Evolutionary conservation across 2,329 filamentous ascomycete genomes (phyloP), one percentile per base, ranked within the genome.

Genomic region (Macrophomina phaseolina): DNA sequence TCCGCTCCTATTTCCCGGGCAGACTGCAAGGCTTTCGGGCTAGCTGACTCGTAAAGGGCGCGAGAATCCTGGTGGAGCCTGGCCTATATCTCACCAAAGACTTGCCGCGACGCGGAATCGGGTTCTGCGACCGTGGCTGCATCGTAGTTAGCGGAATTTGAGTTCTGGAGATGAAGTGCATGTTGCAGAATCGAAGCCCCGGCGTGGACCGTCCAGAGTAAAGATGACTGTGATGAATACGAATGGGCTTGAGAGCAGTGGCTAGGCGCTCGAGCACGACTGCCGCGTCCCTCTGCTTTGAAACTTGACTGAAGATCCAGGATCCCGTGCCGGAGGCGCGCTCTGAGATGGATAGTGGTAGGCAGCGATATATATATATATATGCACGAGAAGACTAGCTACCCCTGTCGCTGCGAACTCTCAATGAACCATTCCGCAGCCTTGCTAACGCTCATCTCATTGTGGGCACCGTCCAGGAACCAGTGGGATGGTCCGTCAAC

Each of bases 401-500:
- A 45, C 40, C 40, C 16, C 16, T 45, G 40, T 45, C 40, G 9
- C 40, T n/a, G 5, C 40, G 40, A 45, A 14, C 40, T 8, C 40
- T 45, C 40, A 45, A 45, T 45, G 16, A 45, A 71, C 70, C 69
- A 71, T 55, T 69, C 45, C 14, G 63, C 67, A 34, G 69, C 69
- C 34, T 67, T 53, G 7, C 6, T 42, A 34, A 71, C 32, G 46
- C 70, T 69, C 69, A 69, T 60, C 34, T 69, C 64, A 46, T 70
- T 71, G 52, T 71, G 70, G 53, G 70, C 69, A 60, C 68, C 53
- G 48, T 71, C 70, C 32, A 71, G 51, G 45, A 68, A 70, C 70
- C 68, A 69, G 14, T 45, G 18, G 34, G n/a, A 28, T 23, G 11
- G 7, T 18, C 46, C 68, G 34, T 68, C 36, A 23, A 32, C 34